Evolutionary conservation across 495 filamentous ascomycete genomes (phyloP).

Genomic region (Margaritispora aquatica): DNA sequence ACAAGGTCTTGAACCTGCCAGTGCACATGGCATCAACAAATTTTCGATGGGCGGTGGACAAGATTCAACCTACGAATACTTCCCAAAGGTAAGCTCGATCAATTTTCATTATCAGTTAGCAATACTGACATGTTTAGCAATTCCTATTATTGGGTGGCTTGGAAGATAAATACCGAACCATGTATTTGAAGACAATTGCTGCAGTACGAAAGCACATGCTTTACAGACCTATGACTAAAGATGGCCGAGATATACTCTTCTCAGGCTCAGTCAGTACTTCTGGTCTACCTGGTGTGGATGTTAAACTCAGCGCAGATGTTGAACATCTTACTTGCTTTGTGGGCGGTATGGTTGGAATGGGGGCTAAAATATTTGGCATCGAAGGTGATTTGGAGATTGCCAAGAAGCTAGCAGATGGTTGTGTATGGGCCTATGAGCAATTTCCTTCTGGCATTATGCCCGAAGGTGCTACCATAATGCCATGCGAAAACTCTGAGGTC

Average conservation of each 20-base stretch:
- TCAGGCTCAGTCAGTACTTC: conserved; percentile 41
- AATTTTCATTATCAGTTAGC: background rate
- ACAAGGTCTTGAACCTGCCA: conserved; percentile 40
- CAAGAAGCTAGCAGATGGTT: conserved; percentile 80
- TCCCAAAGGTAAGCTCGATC: conserved; percentile 61
- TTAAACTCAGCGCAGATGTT: conserved; percentile 49
- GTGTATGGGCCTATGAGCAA: conserved; percentile 85
- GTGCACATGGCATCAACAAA: conserved; percentile 37
- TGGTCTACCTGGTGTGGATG: conserved; percentile 32
- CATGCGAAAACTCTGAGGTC: conserved; percentile 56
- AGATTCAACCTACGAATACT: conserved; percentile 92
- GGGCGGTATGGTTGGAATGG: conserved; percentile 90
- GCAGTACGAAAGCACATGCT: conserved; percentile 69
- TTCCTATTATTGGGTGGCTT: conserved; percentile 75
- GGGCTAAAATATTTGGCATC: conserved; percentile 78
- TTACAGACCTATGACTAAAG: conserved; percentile 77
- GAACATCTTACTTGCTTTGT: conserved; percentile 85
- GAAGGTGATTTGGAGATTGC: conserved; percentile 77
- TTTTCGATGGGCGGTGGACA: conserved; percentile 76
- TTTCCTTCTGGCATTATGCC: conserved; percentile 88
- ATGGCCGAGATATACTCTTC: conserved; percentile 71
- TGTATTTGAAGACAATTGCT: conserved; percentile 72
- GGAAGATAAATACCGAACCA: conserved; percentile 69
- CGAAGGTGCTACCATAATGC: conserved; percentile 59
- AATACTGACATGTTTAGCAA: conserved; percentile 26